phyloP scores from a whole-genome alignment of 345 rosid species.

The Eucalyptus marginata region DNA sequence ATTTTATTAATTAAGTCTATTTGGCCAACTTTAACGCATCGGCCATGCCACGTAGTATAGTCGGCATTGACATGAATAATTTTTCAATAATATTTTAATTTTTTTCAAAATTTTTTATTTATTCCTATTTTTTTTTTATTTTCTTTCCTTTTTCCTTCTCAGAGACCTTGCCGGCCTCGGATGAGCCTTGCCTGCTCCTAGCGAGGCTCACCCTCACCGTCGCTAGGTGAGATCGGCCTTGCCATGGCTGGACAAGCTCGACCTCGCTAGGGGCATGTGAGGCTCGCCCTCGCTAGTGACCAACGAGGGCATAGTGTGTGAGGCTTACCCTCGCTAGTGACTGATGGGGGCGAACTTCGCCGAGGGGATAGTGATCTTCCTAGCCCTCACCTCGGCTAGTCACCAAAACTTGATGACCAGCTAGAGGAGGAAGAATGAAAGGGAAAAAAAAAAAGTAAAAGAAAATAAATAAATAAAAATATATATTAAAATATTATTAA shows the following conservation, averaged over 20 bases:
- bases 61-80: too few species aligned
- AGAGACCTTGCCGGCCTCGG: fast-evolving
- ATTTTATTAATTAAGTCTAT: too few species aligned
- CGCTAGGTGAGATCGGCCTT: fast-evolving
- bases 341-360: fast-evolving
- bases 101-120: too few species aligned
- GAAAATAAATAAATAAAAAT: too few species aligned
- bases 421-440: too few species aligned
- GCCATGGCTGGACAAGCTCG: background rate
- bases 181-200: fast-evolving
- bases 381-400: background rate
- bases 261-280: background rate
- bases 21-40: fast-evolving
- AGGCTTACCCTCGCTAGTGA: background rate
- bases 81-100: too few species aligned
- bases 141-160: too few species aligned
- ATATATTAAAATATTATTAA: too few species aligned
- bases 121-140: too few species aligned
- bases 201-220: background rate
- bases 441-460: background rate
- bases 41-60: fast-evolving
- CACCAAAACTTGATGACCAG: fast-evolving
- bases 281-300: background rate
- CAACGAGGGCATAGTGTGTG: background rate
- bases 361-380: too few species aligned